These are phyloP conservation scores for Mikania micrantha DNA, from an alignment of 129 eudicot genomes.

Conservation along the genomic window DNA sequence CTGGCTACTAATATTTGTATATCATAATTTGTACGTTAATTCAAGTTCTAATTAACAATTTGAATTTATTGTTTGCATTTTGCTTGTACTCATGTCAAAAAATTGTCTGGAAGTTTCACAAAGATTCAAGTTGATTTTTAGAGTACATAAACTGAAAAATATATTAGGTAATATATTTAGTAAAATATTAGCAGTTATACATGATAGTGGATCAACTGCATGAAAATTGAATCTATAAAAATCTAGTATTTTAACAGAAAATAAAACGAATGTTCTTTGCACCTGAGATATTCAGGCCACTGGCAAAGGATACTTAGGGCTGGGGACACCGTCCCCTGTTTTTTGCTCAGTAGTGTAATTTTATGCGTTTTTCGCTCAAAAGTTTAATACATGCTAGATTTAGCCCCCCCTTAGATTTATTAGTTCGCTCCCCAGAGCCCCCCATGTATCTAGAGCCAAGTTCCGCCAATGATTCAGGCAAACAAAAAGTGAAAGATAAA, in stretches of 20 bases:
- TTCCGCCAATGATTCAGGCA: too few species aligned
- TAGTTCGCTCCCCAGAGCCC: too few species aligned
- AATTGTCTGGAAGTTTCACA: not conserved
- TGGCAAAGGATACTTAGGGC: too few species aligned
- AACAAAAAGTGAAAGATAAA: not conserved
- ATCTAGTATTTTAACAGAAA: not conserved
- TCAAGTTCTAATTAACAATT: not conserved
- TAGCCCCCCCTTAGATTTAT: too few species aligned
- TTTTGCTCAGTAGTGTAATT: too few species aligned
- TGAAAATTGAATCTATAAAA: not conserved
- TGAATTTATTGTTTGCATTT: not conserved
- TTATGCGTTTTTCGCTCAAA: too few species aligned
- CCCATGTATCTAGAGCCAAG: too few species aligned
- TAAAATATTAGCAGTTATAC: not conserved
- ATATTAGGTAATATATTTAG: too few species aligned
- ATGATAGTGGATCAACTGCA: not conserved
- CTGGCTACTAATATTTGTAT: too few species aligned
- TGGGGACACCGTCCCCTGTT: too few species aligned
- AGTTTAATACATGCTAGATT: too few species aligned
- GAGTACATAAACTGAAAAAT: not conserved
- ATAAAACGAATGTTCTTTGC: not conserved
- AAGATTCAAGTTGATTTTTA: not conserved
- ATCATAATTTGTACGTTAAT: not conserved
- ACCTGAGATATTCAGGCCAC: slow-evolving; percentile 3
- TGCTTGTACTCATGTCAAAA: not conserved